phyloP scores from a whole-genome alignment of 257 asterid species.

The Hygrophila difformis region DNA sequence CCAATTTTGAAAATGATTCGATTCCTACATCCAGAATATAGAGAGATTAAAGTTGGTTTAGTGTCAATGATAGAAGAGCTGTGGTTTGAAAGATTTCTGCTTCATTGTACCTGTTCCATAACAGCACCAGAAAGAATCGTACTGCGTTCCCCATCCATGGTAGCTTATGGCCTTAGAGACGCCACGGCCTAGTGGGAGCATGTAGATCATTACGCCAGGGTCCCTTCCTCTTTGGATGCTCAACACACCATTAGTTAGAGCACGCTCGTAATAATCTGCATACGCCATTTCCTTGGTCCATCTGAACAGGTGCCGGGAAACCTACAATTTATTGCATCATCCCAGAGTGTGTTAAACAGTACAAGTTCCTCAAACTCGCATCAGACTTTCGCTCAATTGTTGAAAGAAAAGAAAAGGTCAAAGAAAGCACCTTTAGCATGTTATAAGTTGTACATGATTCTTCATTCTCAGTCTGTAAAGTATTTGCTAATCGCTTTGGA shows the following conservation, averaged over 20 bases:
- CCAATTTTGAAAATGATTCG: constrained; percentile 86
- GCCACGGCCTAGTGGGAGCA: constrained; percentile 76
- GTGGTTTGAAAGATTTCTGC: no score
- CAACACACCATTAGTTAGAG: constrained; percentile 81
- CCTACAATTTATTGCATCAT: constrained; percentile 32
- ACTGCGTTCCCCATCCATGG: constrained; percentile 78
- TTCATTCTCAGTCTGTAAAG: no score
- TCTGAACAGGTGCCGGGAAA: constrained; percentile 71
- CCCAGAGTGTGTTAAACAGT: no score
- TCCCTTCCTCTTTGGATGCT: constrained; percentile 85
- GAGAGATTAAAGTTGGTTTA: no score
- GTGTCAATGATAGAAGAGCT: no score
- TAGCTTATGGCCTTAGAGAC: constrained; percentile 68
- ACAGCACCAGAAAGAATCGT: constrained; percentile 86
- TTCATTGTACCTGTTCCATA: constrained; percentile 68
- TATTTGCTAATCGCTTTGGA: no score
- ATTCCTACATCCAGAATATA: constrained; percentile 38
- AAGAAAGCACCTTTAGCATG: no score
- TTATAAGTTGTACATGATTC: no score
- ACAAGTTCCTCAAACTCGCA: no score
- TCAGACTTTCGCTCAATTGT: no score
- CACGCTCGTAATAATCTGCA: constrained; percentile 88
- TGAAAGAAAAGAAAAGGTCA: no score
- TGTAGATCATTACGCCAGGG: constrained; percentile 87
- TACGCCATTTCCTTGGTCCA: constrained; percentile 87